Percentiles rank a stretch among this genome's conserved stretches.
These are phyloP conservation scores for Mycena floridula DNA, from an alignment of 768 basidiomycete genomes.

Conservation along the genomic window DNA sequence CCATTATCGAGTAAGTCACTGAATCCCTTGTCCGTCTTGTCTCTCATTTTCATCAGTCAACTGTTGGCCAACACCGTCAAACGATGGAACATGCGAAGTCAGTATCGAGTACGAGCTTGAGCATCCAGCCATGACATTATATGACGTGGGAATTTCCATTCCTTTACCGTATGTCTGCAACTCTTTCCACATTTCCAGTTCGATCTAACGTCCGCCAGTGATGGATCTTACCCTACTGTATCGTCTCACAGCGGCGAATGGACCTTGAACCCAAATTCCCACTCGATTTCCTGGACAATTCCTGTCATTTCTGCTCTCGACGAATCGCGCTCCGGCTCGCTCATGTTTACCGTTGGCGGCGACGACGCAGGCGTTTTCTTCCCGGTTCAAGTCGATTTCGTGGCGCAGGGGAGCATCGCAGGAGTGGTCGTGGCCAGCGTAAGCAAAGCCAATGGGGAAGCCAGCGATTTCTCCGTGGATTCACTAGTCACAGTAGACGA, in stretches of 20 bases:
- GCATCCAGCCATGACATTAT: slow-evolving; percentile 69
- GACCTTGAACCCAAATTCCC: slow-evolving; percentile 73
- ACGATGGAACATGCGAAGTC: slow-evolving; percentile 89
- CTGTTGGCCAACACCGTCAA: slow-evolving; percentile 92
- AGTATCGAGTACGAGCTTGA: slow-evolving; percentile 98
- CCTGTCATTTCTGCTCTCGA: slow-evolving; percentile 57
- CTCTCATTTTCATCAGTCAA: slow-evolving; percentile 56
- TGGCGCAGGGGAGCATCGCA: slow-evolving; percentile 73
- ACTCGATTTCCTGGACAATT: slow-evolving; percentile 84
- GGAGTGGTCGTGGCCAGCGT: slow-evolving; percentile 64
- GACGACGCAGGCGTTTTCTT: slow-evolving; percentile 84
- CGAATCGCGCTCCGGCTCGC: slow-evolving; percentile 66
- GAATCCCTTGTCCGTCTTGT: neutral
- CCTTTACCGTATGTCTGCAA: slow-evolving; percentile 89
- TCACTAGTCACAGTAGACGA: slow-evolving; percentile 46
- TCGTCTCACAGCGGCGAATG: slow-evolving; percentile 73
- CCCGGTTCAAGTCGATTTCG: slow-evolving; percentile 83
- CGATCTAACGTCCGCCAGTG: slow-evolving; percentile 29
- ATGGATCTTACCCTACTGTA: slow-evolving; percentile 83
- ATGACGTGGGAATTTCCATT: slow-evolving; percentile 86
- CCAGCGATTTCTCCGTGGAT: slow-evolving; percentile 46
- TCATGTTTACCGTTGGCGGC: slow-evolving; percentile 86
- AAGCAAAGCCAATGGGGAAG: slow-evolving; percentile 41
- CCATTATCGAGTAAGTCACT: slow-evolving; percentile 78
- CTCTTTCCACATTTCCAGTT: no score